phyloP scores from a whole-genome alignment of 352 stramenopile species.

The Pythium dissimile region DNA sequence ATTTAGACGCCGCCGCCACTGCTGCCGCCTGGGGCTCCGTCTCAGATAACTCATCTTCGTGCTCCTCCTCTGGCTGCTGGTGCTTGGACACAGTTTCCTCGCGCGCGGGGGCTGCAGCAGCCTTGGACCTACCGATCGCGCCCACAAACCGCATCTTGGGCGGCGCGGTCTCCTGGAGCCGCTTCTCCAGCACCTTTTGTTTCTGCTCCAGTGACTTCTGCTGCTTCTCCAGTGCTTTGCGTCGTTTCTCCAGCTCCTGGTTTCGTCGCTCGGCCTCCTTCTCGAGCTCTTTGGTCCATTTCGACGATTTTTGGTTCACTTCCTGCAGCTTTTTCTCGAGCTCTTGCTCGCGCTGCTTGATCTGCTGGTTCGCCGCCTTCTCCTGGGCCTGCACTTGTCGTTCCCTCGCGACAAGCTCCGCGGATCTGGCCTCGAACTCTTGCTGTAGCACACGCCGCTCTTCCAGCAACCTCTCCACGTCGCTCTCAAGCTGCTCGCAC shows the following conservation, averaged over 20 bases:
- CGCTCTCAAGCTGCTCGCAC: constrained; percentile 1
- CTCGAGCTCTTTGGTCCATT: constrained; percentile 18
- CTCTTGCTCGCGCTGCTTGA: constrained; percentile 12
- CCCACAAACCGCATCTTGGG: constrained; percentile 8
- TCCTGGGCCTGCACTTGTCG: constrained; percentile 7
- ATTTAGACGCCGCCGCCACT: not conserved
- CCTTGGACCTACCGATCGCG: constrained; percentile 11
- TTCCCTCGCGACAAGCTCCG: constrained; percentile 9
- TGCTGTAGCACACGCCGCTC: not conserved
- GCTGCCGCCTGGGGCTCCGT: not conserved
- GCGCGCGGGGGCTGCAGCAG: not conserved
- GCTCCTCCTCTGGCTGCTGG: not conserved
- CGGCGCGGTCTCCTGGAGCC: constrained; percentile 13
- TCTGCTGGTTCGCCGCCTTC: constrained; percentile 3
- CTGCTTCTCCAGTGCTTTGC: constrained; percentile 13
- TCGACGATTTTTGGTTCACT: constrained; percentile 7
- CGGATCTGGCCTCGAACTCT: constrained; percentile 5
- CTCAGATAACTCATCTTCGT: not conserved
- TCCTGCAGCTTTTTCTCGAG: constrained; percentile 10
- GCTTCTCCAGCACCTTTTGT: constrained; percentile 18
- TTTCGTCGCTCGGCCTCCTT: constrained; percentile 9
- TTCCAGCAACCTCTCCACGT: not conserved
- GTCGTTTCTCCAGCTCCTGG: constrained; percentile 15
- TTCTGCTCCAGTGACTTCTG: constrained; percentile 14
- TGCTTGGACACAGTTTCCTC: not conserved